phyloP scores from a whole-genome alignment of 2,329 filamentous ascomycete species.

The Fusarium sublunatum region DNA sequence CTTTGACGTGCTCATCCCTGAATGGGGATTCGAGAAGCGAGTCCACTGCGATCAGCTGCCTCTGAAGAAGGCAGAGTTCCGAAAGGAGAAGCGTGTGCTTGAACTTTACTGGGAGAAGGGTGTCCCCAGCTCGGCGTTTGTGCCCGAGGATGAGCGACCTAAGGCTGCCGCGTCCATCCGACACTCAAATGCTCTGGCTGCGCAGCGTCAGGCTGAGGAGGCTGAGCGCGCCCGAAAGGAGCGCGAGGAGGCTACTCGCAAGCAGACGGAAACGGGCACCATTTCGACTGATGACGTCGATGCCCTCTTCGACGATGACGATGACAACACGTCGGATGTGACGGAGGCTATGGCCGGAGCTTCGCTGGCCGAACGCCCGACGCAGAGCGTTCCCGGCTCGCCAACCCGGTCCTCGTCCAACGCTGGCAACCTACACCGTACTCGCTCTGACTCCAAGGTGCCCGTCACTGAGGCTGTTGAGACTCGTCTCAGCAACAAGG shows the following conservation, averaged over 20 bases:
- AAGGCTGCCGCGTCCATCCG: conserved; percentile 81
- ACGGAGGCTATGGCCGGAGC: conserved; percentile 94
- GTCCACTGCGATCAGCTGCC: conserved; percentile 98
- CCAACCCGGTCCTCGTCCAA: conserved; percentile 79
- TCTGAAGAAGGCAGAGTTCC: conserved; percentile 98
- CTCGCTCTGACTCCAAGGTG: conserved; percentile 93
- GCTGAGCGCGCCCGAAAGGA: conserved; percentile 85
- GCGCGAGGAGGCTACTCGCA: conserved; percentile 88
- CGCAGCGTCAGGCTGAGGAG: conserved; percentile 83
- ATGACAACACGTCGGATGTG: conserved; percentile 86
- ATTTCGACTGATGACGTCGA: conserved; percentile 94
- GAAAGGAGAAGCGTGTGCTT: conserved; percentile 92
- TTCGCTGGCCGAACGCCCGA: conserved; percentile 87
- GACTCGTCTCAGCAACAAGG: conserved; percentile 87
- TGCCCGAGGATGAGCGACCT: conserved; percentile 95
- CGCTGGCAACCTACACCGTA: conserved; percentile 80
- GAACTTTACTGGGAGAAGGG: conserved; percentile 99
- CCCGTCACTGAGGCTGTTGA: conserved; percentile 79
- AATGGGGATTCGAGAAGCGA: conserved; percentile 99
- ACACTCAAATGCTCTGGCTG: conserved; percentile 78
- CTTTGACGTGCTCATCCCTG: conserved; percentile 96
- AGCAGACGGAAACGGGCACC: conserved; percentile 93
- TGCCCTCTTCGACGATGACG: conserved; percentile 95
- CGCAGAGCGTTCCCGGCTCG: conserved; percentile 94
- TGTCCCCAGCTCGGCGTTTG: conserved; percentile 92